Evolutionary conservation across 352 stramenopile genomes (phyloP).

Genomic region (Elongisporangium senticosum): DNA sequence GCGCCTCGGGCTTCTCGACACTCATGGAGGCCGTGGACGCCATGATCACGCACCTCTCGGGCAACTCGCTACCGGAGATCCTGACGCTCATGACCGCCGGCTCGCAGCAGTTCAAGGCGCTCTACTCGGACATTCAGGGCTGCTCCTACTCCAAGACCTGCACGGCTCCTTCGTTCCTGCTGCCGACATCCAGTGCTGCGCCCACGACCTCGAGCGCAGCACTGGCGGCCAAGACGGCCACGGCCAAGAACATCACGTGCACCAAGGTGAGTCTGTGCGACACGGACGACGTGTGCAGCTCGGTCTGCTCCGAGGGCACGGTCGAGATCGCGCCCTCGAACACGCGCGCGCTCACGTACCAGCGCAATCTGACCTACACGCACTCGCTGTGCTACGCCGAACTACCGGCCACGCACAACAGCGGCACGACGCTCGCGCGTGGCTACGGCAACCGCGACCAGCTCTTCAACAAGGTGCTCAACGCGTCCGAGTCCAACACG

Average conservation of each 20-base stretch:
- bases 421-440: constrained; percentile 54
- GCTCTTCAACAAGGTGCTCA: constrained; percentile 53
- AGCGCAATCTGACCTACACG: constrained; percentile 68
- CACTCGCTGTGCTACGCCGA: constrained; percentile 68
- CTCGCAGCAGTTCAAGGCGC: constrained; percentile 24
- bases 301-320: constrained; percentile 54
- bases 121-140: constrained; percentile 29
- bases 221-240: constrained; percentile 19
- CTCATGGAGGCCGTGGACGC: constrained; percentile 45
- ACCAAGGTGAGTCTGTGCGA: constrained; percentile 48
- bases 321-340: constrained; percentile 55
- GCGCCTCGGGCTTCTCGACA: constrained; percentile 24
- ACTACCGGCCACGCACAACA: constrained; percentile 72
- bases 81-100: constrained; percentile 43
- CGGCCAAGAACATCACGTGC: constrained; percentile 46
- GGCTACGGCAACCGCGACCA: constrained; percentile 77
- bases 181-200: constrained; percentile 16
- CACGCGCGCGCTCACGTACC: constrained; percentile 45
- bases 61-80: constrained; percentile 41
- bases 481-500: constrained; percentile 40
- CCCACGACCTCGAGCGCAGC: constrained; percentile 12
- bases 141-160: constrained; percentile 44
- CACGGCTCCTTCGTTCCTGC: constrained; percentile 27
- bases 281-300: constrained; percentile 51
- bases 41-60: constrained; percentile 34